Evolutionary conservation across 2,329 filamentous ascomycete species (phyloP).

Genomic region (Aschersonia sp.): DNA sequence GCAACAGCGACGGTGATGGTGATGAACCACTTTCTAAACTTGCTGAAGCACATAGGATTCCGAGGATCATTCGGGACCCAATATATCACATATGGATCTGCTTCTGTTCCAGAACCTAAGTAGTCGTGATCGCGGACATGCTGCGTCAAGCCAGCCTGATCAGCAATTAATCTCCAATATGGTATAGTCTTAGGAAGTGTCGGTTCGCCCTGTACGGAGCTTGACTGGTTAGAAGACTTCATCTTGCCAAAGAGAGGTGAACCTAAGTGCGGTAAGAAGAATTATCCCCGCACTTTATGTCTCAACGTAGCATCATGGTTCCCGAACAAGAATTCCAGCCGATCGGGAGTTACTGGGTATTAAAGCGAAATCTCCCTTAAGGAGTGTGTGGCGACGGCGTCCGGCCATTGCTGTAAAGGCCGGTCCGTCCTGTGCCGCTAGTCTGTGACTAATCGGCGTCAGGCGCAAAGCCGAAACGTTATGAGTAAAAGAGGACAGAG

Average conservation of each 20-base stretch:
- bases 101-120: constrained; percentile 42
- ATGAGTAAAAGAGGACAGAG: too few species aligned
- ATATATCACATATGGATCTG: constrained; percentile 47
- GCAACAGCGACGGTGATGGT: constrained; percentile 44
- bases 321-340: too few species aligned
- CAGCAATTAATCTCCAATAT: constrained; percentile 25
- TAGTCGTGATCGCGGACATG: constrained; percentile 36
- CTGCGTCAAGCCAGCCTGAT: constrained; percentile 36
- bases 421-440: too few species aligned
- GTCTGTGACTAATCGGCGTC: too few species aligned
- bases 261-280: too few species aligned
- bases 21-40: constrained; percentile 45
- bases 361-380: too few species aligned
- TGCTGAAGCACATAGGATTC: constrained; percentile 46
- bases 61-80: constrained; percentile 50
- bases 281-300: too few species aligned
- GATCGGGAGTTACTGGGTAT: too few species aligned
- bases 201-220: neutral
- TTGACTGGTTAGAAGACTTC: neutral
- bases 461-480: too few species aligned
- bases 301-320: too few species aligned
- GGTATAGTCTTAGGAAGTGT: constrained; percentile 1
- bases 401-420: too few species aligned
- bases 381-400: too few species aligned
- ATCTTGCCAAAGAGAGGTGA: neutral